These are phyloP conservation scores for Nannochloropsis gaditana DNA, from an alignment of 108 stramenopile species.

Conservation along the genomic window DNA sequence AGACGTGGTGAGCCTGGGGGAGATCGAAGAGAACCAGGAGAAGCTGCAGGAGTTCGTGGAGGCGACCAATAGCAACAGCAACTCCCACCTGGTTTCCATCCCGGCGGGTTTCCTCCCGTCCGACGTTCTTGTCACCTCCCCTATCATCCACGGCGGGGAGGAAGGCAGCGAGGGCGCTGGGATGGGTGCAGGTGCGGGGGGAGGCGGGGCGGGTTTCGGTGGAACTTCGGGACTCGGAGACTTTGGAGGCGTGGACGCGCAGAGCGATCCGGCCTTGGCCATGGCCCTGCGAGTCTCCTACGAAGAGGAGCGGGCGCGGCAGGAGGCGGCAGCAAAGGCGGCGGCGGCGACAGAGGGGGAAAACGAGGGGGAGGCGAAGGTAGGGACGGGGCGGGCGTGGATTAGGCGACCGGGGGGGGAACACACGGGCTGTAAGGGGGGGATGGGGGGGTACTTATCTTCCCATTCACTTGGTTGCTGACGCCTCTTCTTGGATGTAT, in stretches of 20 bases:
- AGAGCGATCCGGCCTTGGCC: constrained; percentile 96
- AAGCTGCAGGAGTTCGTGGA: constrained; percentile 82
- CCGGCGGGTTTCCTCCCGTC: constrained; percentile 85
- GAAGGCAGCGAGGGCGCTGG: constrained; percentile 48
- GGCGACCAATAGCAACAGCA: constrained; percentile 75
- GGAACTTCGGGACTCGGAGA: constrained; percentile 70
- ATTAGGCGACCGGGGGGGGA: background rate
- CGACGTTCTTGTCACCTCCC: constrained; percentile 78
- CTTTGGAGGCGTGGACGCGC: constrained; percentile 89
- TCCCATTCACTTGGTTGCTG: background rate
- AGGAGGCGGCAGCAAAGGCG: constrained; percentile 37
- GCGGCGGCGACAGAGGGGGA: constrained; percentile 12
- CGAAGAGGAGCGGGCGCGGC: constrained; percentile 90
- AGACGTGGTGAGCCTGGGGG: constrained; percentile 89
- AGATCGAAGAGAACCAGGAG: constrained; percentile 73
- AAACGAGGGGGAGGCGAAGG: constrained; percentile 46
- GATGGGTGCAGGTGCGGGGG: constrained; percentile 19
- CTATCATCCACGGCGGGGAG: constrained; percentile 71
- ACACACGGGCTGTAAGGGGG: background rate
- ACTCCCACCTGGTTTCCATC: constrained; percentile 87
- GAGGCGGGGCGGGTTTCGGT: constrained; percentile 53
- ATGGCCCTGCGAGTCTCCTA: constrained; percentile 93
- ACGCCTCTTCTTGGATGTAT: background rate
- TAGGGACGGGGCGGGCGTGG: constrained; percentile 49
- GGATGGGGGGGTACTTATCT: background rate